phyloP scores from a whole-genome alignment of 192 early-diverging fungal genomes.

The Podila epigama region DNA sequence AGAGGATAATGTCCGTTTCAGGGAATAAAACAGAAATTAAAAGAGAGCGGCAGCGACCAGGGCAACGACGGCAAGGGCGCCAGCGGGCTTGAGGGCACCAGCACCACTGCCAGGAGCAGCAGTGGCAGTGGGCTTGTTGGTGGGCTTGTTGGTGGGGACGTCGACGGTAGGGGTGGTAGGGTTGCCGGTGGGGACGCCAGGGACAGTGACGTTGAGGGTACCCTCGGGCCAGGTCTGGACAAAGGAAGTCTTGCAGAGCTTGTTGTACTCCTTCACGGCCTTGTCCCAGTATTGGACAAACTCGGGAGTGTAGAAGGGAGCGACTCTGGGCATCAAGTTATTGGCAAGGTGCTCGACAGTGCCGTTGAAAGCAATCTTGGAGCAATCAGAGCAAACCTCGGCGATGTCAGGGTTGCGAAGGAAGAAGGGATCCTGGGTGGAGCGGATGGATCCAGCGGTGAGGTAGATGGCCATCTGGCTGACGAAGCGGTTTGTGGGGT shows the following conservation, averaged over 20 bases:
- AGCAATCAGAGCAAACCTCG: slow-evolving; percentile 31
- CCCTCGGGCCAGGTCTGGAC: slow-evolving; percentile 29
- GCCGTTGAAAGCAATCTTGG: slow-evolving; percentile 9
- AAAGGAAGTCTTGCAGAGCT: slow-evolving; percentile 21
- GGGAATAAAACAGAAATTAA: too few relatives aligned
- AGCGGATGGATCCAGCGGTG: slow-evolving; percentile 24
- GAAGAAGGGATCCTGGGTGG: slow-evolving; percentile 25
- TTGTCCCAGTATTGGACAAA: slow-evolving; percentile 49
- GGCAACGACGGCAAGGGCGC: slow-evolving; percentile 17
- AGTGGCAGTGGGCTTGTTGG: not conserved
- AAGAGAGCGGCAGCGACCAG: slow-evolving; percentile 29
- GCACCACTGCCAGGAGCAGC: not conserved
- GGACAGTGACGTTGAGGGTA: slow-evolving; percentile 33
- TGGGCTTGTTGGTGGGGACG: slow-evolving; percentile 3
- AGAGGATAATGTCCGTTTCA: too few relatives aligned
- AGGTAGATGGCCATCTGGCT: slow-evolving; percentile 24
- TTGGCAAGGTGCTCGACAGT: slow-evolving; percentile 12
- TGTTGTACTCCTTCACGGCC: slow-evolving; percentile 23
- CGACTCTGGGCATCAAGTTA: slow-evolving; percentile 24
- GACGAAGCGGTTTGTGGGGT: slow-evolving; percentile 20
- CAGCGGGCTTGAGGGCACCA: slow-evolving; percentile 38
- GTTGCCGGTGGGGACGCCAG: slow-evolving; percentile 11
- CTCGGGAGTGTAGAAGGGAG: slow-evolving; percentile 40
- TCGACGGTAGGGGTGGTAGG: not conserved
- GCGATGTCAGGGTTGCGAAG: not conserved